phyloP scores from a whole-genome alignment of 352 stramenopile species.

The Phytopythium mirpurense region DNA sequence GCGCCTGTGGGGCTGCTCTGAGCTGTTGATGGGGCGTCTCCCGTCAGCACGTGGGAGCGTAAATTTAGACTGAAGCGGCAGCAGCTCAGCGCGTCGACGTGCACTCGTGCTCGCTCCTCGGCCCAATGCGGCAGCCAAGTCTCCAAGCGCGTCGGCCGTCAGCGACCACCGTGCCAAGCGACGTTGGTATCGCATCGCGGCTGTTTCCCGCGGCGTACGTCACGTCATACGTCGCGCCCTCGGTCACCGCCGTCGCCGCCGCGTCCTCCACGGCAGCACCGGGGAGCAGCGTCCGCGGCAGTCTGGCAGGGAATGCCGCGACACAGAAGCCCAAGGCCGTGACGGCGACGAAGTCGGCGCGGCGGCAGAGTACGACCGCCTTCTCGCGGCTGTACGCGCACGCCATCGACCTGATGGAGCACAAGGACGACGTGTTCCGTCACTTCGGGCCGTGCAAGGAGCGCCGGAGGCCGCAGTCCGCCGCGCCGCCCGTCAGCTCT shows the following conservation, averaged over 20 bases:
- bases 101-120: background rate
- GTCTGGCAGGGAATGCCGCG: background rate
- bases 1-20: too few relatives aligned
- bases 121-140: background rate
- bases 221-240: constrained; percentile 2
- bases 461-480: background rate
- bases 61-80: background rate
- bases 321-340: background rate
- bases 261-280: background rate
- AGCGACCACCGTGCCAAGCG: background rate
- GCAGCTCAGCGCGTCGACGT: too few relatives aligned
- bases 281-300: background rate
- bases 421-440: constrained; percentile 56
- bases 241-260: constrained; percentile 1
- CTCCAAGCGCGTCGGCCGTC: background rate
- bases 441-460: constrained; percentile 45
- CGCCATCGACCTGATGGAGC: constrained; percentile 38
- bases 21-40: too few relatives aligned
- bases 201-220: too few relatives aligned
- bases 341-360: constrained; percentile 3
- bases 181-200: background rate
- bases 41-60: too few relatives aligned
- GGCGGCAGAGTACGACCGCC: constrained; percentile 9
- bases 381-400: constrained; percentile 58
- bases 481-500: background rate